phyloP scores from a whole-genome alignment of 441 rosid species.

The Erodium chrysanthum region DNA sequence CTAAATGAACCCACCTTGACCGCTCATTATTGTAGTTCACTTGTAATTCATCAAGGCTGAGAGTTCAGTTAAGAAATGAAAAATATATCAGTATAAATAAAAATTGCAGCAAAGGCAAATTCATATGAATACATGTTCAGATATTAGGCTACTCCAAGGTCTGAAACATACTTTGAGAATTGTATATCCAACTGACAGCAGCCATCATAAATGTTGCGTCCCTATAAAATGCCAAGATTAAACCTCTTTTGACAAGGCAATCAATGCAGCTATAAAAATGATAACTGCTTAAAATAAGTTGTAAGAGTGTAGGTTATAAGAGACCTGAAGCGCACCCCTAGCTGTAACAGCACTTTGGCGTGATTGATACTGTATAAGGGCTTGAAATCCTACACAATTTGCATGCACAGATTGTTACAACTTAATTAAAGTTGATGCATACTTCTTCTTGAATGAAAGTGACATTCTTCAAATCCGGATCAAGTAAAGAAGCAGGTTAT shows the following conservation, averaged over 20 bases:
- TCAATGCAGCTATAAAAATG: conserved; percentile 8
- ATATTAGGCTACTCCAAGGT: not conserved
- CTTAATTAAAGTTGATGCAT: not conserved
- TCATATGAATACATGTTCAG: conserved; percentile 1
- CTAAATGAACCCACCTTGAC: conserved; percentile 51
- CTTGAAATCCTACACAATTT: conserved; percentile 68
- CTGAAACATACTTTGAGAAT: conserved; percentile 64
- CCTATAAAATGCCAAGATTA: conserved; percentile 35
- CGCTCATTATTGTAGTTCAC: conserved; percentile 95
- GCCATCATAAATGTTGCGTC: conserved; percentile 94
- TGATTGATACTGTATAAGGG: conserved; percentile 76
- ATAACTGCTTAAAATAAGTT: conserved; percentile 6
- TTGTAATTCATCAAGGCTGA: conserved; percentile 94
- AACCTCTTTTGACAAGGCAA: conserved; percentile 13
- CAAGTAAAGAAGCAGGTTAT: not conserved
- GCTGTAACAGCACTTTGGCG: conserved; percentile 75
- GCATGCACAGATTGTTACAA: conserved; percentile 15
- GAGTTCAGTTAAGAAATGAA: conserved; percentile 22
- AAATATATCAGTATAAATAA: conserved; percentile 11
- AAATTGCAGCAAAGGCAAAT: conserved; percentile 7
- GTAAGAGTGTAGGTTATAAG: not conserved
- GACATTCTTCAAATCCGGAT: conserved; percentile 6
- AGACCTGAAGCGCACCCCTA: conserved; percentile 82
- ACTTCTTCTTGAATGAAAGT: conserved; percentile 12
- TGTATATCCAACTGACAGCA: conserved; percentile 99